Conservation (phyloP, 2,329 filamentous ascomycete species). For the Pseudopyricularia cyperi region DNA sequence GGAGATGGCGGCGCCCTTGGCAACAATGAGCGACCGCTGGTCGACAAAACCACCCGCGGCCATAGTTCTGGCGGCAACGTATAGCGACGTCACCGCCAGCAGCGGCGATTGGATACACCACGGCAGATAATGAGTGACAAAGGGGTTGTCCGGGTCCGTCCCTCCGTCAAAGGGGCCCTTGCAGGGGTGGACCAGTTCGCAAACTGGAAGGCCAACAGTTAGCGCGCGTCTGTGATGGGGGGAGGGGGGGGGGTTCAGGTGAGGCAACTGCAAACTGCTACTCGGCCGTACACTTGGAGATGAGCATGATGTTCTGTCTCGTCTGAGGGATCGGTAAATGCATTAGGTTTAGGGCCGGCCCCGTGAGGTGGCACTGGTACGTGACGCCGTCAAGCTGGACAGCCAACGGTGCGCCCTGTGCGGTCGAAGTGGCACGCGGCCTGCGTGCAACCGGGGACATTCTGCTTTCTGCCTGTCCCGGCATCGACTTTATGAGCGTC, state of each 20-base stretch:
- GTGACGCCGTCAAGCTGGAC: constrained; percentile 7
- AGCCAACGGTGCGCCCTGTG: not conserved
- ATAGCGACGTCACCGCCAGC: constrained; percentile 29
- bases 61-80: constrained; percentile 31
- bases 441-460: not conserved
- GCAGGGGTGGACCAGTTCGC: constrained; percentile 31
- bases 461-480: not conserved
- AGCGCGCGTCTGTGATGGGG: too few species aligned
- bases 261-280: not conserved
- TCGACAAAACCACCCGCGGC: constrained; percentile 28
- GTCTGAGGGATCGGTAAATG: constrained; percentile 8
- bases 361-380: constrained; percentile 7
- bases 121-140: constrained; percentile 29
- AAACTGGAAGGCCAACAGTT: constrained; percentile 15
- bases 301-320: constrained; percentile 10
- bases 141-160: constrained; percentile 25
- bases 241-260: too few species aligned
- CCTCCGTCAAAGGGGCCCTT: constrained; percentile 32
- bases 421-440: not conserved
- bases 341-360: constrained; percentile 8
- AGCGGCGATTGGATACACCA: constrained; percentile 30
- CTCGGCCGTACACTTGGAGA: constrained; percentile 7
- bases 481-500: not conserved
- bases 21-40: constrained; percentile 22
- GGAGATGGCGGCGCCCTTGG: constrained; percentile 25